A percentile compares a stretch with the other conserved stretches of the same genome.
Conservation (phyloP, 2,329 filamentous ascomycete species). For the Phaeophleospora eucalypticola region DNA sequence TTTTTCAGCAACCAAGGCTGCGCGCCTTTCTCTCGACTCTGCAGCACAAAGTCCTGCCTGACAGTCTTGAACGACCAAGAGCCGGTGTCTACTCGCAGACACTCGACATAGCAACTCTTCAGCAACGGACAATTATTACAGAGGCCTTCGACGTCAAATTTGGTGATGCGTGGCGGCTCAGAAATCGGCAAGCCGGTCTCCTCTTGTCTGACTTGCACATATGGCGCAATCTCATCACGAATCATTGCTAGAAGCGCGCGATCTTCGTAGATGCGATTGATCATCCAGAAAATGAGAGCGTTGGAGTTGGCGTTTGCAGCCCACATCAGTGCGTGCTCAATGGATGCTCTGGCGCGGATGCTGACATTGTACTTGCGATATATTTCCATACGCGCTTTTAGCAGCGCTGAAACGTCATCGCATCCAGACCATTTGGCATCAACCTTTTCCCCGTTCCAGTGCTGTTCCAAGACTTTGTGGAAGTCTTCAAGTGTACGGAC, state of each 20-base stretch:
- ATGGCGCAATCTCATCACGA: slow-evolving; percentile 34
- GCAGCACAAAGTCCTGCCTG: slow-evolving; percentile 34
- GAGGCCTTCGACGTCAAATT: slow-evolving; percentile 33
- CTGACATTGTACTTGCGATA: slow-evolving; percentile 31
- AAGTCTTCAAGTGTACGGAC: slow-evolving; percentile 26
- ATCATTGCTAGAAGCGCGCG: slow-evolving; percentile 29
- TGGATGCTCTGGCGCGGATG: slow-evolving; percentile 31
- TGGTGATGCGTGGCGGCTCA: slow-evolving; percentile 30
- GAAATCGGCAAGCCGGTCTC: slow-evolving; percentile 31
- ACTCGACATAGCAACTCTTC: slow-evolving; percentile 38
- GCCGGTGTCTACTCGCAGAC: slow-evolving; percentile 33
- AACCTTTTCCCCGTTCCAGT: slow-evolving; percentile 27
- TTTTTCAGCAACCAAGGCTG: slow-evolving; percentile 31
- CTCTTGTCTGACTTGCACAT: slow-evolving; percentile 28
- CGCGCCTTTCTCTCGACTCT: slow-evolving; percentile 33
- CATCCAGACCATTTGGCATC: slow-evolving; percentile 33
- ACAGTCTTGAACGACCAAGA: slow-evolving; percentile 35
- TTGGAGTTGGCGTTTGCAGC: slow-evolving; percentile 52
- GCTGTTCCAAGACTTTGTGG: slow-evolving; percentile 31
- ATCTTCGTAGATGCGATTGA: slow-evolving; percentile 35
- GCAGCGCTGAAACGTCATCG: slow-evolving; percentile 33
- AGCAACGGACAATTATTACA: slow-evolving; percentile 33
- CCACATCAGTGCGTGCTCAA: slow-evolving; percentile 52
- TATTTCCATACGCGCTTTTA: slow-evolving; percentile 30
- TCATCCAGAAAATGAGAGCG: slow-evolving; percentile 42